Percentiles rank a stretch among this genome's conserved stretches.
Conservation (phyloP, 139 green algal species). For the Micractinium sp. region DNA sequence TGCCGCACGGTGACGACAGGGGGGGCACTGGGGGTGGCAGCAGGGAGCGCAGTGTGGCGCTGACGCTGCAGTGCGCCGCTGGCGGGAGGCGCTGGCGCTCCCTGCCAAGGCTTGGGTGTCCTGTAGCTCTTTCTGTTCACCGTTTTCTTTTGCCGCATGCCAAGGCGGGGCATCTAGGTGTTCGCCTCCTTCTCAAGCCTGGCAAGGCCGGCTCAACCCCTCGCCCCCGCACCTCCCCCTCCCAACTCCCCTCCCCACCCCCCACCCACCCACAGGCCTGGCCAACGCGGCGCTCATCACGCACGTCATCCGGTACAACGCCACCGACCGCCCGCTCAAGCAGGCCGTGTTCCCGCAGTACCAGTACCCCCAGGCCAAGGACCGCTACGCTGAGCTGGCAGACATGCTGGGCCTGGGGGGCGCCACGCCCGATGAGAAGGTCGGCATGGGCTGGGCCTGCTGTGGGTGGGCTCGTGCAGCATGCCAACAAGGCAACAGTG, state of each 20-base stretch:
- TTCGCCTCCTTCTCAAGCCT: too few relatives aligned
- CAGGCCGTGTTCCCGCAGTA: slow-evolving; percentile 80
- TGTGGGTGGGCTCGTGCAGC: not conserved
- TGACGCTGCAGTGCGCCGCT: too few relatives aligned
- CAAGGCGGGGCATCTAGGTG: not conserved
- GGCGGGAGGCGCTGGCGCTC: too few relatives aligned
- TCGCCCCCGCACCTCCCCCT: too few relatives aligned
- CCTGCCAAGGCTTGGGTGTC: too few relatives aligned
- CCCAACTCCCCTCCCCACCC: too few relatives aligned
- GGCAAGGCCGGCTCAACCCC: too few relatives aligned
- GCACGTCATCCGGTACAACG: slow-evolving; percentile 78
- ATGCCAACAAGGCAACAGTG: not conserved
- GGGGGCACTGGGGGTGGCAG: too few relatives aligned
- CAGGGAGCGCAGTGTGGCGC: too few relatives aligned
- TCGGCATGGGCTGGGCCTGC: not conserved
- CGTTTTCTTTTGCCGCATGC: too few relatives aligned
- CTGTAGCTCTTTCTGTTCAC: too few relatives aligned
- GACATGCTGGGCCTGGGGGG: slow-evolving; percentile 64
- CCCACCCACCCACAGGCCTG: slow-evolving; percentile 32
- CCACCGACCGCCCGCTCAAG: slow-evolving; percentile 70
- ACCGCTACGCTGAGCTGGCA: slow-evolving; percentile 67
- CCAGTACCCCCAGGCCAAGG: slow-evolving; percentile 50
- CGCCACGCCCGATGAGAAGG: slow-evolving; percentile 58
- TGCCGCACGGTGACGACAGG: slow-evolving; percentile 62
- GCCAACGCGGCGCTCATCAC: slow-evolving; percentile 72